Base-by-base conservation (phyloP, 306 rosid genomes). In the Sphenostylis stenocarpa region DNA sequence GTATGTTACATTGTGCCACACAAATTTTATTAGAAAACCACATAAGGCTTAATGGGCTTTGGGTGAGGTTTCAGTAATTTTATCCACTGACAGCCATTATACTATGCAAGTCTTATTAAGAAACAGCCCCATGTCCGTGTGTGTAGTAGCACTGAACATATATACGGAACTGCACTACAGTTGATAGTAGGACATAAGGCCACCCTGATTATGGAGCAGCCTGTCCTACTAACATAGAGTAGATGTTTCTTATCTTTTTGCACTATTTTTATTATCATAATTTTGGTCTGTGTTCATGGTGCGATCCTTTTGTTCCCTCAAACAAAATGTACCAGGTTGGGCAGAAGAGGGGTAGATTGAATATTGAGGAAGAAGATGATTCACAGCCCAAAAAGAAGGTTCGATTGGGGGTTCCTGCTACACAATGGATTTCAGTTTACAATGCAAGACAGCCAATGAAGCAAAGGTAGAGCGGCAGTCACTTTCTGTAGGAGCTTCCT, bases 401-500 rank as follows among this genome's bases (percentile, higher is more conserved):
- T 68, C 95, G 98, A 45, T 78, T 90, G 68, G 98, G 98, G 79
- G 92, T 86, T 81, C 97, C 98, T 77, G 98, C 98, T 8, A 90
- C 97, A 1, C 98, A 94, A 77, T 94, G 98, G 98, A 94, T 94
- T 79, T 94, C 98, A 78, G 77, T 92, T 74, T 94, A 92, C 88
- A 92, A 94, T 84, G 97, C 97, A 45, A 83, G 97, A 77, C 81
- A 76, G 47, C 98, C 98, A 77, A 94, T 92, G 98, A 94, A 94
- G 84, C 98, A 94, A 78, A 94, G 98, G 98, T 94, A 85, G 38
- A 58, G 16, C 5, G 49, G 63, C 63, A 15, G 29, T 65, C 39
- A 29, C 34, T 77, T 47, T 52, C 43, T 67, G 53, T 34, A 26
- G 45, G 12, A 13, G 17, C 61, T 57, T 72, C 67, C 7, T 61